Percentiles rank a stretch among this genome's conserved stretches.
These are phyloP conservation scores for Phyllosticta capitalensis DNA, from an alignment of 2,329 filamentous ascomycete species.

Conservation along the genomic window DNA sequence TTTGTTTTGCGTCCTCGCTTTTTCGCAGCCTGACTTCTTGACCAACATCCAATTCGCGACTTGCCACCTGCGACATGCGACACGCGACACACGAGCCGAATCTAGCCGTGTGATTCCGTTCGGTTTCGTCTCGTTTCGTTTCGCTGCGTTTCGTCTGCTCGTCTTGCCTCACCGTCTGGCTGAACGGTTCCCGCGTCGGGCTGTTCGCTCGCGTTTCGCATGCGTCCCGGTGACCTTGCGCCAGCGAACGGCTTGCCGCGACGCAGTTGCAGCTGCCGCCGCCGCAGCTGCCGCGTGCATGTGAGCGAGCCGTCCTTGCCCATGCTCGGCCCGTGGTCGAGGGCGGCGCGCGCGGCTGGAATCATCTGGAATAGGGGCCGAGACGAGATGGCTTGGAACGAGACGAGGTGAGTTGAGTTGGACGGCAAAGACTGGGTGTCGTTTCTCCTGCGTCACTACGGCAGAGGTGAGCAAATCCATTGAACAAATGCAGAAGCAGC, in stretches of 20 bases:
- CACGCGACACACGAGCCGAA: not conserved
- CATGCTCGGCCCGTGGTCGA: too few relatives aligned
- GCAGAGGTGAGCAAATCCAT: too few relatives aligned
- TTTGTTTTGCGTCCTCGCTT: too few relatives aligned
- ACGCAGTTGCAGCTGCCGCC: too few relatives aligned
- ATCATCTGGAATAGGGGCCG: too few relatives aligned
- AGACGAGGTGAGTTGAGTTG: not conserved
- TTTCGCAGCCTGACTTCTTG: too few relatives aligned
- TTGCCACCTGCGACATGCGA: not conserved
- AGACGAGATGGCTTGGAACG: not conserved
- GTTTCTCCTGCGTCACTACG: not conserved
- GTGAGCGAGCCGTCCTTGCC: too few relatives aligned
- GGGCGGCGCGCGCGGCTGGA: too few relatives aligned
- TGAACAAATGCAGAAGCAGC: too few relatives aligned
- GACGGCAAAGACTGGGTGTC: not conserved
- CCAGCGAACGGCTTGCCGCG: not conserved
- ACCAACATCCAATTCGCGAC: too few relatives aligned
- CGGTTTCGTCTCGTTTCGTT: not conserved
- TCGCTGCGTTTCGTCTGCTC: not conserved
- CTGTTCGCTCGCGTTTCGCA: not conserved
- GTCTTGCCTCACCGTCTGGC: not conserved
- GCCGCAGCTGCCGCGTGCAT: too few relatives aligned
- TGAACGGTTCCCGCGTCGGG: not conserved
- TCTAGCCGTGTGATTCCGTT: not conserved
- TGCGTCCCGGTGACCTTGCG: not conserved